Percentiles rank a stretch among this genome's conserved stretches.
These are phyloP conservation scores for Cutaneotrichosporon cutaneum DNA, from an alignment of 1,284 basidiomycete species.

Conservation along the genomic window DNA sequence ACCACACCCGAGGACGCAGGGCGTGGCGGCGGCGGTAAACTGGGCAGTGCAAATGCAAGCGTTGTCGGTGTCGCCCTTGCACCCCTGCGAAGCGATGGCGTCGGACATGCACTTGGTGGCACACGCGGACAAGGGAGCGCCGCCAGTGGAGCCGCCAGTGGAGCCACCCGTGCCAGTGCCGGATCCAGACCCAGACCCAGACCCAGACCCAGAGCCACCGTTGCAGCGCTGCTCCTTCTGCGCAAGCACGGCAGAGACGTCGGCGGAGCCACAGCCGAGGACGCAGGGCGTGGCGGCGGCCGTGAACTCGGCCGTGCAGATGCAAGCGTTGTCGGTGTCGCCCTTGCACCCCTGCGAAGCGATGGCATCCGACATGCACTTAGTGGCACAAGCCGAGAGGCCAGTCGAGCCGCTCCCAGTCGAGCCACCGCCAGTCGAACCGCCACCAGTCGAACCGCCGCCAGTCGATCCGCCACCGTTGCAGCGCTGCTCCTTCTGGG, in stretches of 20 bases:
- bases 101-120: slow-evolving; percentile 2
- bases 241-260: slow-evolving; percentile 6
- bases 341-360: slow-evolving; percentile 6
- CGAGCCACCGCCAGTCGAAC: background rate
- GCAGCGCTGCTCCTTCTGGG: slow-evolving; percentile 8
- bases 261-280: slow-evolving; percentile 4
- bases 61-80: slow-evolving; percentile 5
- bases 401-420: too few species aligned
- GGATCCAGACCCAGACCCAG: too few species aligned
- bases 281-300: slow-evolving; percentile 2
- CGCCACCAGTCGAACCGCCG: background rate
- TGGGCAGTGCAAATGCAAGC: slow-evolving; percentile 6
- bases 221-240: slow-evolving; percentile 7
- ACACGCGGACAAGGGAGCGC: slow-evolving; percentile 2
- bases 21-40: background rate
- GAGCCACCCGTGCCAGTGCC: too few species aligned
- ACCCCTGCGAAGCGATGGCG: slow-evolving; percentile 5
- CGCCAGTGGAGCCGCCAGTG: too few species aligned
- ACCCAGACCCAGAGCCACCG: too few species aligned
- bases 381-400: slow-evolving; percentile 7
- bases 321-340: slow-evolving; percentile 6
- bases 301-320: slow-evolving; percentile 4
- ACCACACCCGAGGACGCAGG: slow-evolving; percentile 4
- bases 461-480: background rate
- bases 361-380: slow-evolving; percentile 6